Percentiles rank a stretch among this genome's conserved stretches.
phyloP scores from a whole-genome alignment of 805 yeast genomes.

The Hanseniaspora hatyaiensis region DNA sequence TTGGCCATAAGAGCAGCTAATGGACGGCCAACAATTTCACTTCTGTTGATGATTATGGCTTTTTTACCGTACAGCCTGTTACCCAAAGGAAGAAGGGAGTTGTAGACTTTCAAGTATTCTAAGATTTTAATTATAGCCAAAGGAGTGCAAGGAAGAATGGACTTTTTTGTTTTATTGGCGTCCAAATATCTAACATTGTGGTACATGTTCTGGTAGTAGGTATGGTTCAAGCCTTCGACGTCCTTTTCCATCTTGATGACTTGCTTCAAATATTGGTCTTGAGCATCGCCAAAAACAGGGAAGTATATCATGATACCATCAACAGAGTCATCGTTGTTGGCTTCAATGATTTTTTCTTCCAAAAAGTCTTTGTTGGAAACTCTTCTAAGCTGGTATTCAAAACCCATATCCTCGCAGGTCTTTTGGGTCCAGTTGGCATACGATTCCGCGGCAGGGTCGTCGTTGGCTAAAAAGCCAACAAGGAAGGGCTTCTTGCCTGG shows the following conservation, averaged over 20 bases:
- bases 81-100: conserved; percentile 70
- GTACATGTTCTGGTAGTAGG: conserved; percentile 86
- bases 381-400: conserved; percentile 63
- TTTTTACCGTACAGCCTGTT: conserved; percentile 89
- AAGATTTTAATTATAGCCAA: conserved; percentile 85
- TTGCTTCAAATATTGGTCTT: conserved; percentile 92
- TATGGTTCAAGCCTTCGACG: conserved; percentile 87
- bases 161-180: conserved; percentile 54
- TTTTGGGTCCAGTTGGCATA: conserved; percentile 94
- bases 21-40: conserved; percentile 96
- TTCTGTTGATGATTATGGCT: conserved; percentile 77
- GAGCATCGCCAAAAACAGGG: conserved; percentile 91
- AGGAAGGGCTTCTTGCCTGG: conserved; percentile 49
- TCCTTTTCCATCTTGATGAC: conserved; percentile 84
- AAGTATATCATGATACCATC: conserved; percentile 95
- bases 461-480: conserved; percentile 85
- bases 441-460: conserved; percentile 89
- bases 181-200: conserved; percentile 84
- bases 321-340: conserved; percentile 63
- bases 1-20: conserved; percentile 90
- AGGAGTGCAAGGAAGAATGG: conserved; percentile 93
- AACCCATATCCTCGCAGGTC: conserved; percentile 77
- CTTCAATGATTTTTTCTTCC: conserved; percentile 71
- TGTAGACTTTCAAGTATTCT: conserved; percentile 82
- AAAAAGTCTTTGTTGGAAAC: conserved; percentile 65